Evolutionary conservation across 1,284 basidiomycete species (phyloP), one percentile per base, ranked within the genome.

Genomic region (Pulchroboletus neoregius): DNA sequence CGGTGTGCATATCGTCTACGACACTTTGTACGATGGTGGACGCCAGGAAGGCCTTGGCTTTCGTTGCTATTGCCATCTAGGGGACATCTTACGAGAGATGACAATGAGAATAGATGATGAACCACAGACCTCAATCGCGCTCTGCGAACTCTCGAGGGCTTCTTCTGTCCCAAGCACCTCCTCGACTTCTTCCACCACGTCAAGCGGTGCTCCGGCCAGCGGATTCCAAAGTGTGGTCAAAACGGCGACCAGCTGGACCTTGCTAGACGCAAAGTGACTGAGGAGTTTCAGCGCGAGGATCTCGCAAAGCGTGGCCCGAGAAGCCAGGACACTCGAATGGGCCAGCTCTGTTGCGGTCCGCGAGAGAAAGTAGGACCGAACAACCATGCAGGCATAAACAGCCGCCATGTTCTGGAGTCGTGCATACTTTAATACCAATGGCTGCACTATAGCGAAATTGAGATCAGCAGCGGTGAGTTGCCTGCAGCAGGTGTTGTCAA

Each of bases 221-320:
- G 91, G 87, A 57, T 82, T 86, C 85, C 87, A 93, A 48, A 75
- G 78, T 1, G 81, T 84, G 0, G 88, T 91, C 41, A 94, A 68
- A 23, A 87, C 84, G 13, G 83, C 66, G 5, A 87, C 84, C 20
- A 92, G 71, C 48, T 84, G 78, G 6, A 91, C 76, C 58, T 87
- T 77, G 52, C 80, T 77, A n/a, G 74, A 76, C 0, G 86, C 82
- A 60, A 88, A 91, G 26, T 77, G 74, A 33, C 76, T 78, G 12
- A 92, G 73, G n/a, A 94, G 75, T 60, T 94, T 93, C 71, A 91
- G 83, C 10, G 91, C 89, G 16, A 94, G 66, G 18, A 94, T 78
- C 64, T 94, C 90, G 65, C 87, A 91, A 20, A 92, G 74, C 34
- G 74, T 80, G 2, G 90, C 84, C n/a, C 84, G 73, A n/a, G 82